phyloP scores from a whole-genome alignment of 2,329 filamentous ascomycete species.

The Cytospora paraplurivora region DNA sequence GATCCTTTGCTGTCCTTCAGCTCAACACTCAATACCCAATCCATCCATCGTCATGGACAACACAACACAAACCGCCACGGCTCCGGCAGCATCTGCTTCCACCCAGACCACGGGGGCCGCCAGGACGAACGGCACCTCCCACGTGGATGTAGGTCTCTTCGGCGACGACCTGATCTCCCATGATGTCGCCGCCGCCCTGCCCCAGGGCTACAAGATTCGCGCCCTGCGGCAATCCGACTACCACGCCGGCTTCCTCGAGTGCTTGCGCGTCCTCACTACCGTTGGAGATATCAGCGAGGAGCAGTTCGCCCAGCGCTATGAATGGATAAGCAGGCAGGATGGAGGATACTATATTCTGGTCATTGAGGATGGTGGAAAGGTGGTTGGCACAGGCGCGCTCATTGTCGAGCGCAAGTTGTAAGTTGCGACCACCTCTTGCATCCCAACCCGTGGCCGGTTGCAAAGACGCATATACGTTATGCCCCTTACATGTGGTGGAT shows the following conservation, averaged over 20 bases:
- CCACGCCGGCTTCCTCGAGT: slow-evolving; percentile 82
- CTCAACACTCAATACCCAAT: too few relatives aligned
- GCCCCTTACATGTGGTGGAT: not conserved
- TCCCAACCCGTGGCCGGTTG: not conserved
- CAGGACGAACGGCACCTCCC: slow-evolving; percentile 22
- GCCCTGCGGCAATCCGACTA: slow-evolving; percentile 79
- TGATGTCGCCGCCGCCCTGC: slow-evolving; percentile 70
- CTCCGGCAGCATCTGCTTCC: slow-evolving; percentile 17
- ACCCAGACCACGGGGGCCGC: slow-evolving; percentile 22
- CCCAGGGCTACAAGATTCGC: slow-evolving; percentile 80
- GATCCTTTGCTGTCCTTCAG: not conserved
- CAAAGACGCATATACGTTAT: slow-evolving; percentile 9
- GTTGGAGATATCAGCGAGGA: slow-evolving; percentile 82
- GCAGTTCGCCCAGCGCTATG: slow-evolving; percentile 77
- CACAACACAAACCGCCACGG: slow-evolving; percentile 13
- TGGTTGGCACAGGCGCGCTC: slow-evolving; percentile 90
- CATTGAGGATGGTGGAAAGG: slow-evolving; percentile 71
- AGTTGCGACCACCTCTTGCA: slow-evolving; percentile 38
- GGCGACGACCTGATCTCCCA: slow-evolving; percentile 75
- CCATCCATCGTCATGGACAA: too few relatives aligned
- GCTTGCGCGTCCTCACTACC: slow-evolving; percentile 86
- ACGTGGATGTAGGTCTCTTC: slow-evolving; percentile 68
- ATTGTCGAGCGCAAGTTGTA: slow-evolving; percentile 95
- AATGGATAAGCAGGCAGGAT: slow-evolving; percentile 74
- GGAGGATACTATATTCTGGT: slow-evolving; percentile 85